Evolutionary conservation across 2,329 filamentous ascomycete genomes (phyloP).

Genomic region (Endocalyx cinctus): DNA sequence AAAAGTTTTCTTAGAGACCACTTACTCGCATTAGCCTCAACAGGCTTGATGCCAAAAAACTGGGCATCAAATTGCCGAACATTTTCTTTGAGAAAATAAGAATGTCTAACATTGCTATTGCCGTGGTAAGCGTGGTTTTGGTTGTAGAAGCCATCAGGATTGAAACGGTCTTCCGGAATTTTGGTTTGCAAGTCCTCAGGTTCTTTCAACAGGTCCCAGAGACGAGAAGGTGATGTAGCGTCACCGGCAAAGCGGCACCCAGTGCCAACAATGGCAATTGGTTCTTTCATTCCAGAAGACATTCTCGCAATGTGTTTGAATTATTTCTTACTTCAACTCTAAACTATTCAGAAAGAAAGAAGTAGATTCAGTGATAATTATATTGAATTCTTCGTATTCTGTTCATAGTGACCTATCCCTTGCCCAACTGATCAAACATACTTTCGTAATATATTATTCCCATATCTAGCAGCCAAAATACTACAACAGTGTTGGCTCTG

Average conservation of each 20-base stretch:
- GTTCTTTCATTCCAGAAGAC: background rate
- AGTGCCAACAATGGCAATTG: background rate
- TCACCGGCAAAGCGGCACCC: conserved; percentile 8
- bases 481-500: too few relatives aligned
- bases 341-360: background rate
- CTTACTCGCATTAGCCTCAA: conserved; percentile 7
- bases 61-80: conserved; percentile 3
- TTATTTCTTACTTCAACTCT: background rate
- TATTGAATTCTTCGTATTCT: too few relatives aligned
- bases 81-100: conserved; percentile 8
- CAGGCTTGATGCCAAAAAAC: conserved; percentile 8
- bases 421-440: too few relatives aligned
- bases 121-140: conserved; percentile 7
- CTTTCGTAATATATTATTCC: too few relatives aligned
- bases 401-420: too few relatives aligned
- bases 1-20: too few relatives aligned
- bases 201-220: conserved; percentile 7
- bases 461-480: too few relatives aligned
- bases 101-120: conserved; percentile 6
- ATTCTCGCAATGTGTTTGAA: too few relatives aligned
- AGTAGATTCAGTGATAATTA: too few relatives aligned
- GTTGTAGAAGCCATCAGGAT: conserved; percentile 7
- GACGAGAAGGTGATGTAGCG: conserved; percentile 5
- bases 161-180: conserved; percentile 4
- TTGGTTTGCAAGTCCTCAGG: conserved; percentile 2